phyloP scores from a whole-genome alignment of 371 early-diverging fungal species.

The Actinomortierella ambigua region DNA sequence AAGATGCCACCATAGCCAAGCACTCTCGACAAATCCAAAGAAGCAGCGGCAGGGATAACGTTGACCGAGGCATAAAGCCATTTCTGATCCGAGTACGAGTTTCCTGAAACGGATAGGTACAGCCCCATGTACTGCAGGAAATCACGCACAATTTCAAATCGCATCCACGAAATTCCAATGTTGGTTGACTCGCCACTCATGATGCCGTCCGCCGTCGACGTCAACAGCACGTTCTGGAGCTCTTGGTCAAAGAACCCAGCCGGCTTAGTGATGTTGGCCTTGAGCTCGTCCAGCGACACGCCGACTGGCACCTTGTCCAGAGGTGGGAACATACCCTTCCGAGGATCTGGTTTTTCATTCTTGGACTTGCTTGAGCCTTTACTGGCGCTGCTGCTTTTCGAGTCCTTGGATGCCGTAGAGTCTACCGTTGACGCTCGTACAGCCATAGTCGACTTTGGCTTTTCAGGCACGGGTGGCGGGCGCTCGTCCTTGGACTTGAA shows the following conservation, averaged over 20 bases:
- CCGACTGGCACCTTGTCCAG: constrained; percentile 36
- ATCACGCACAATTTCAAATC: constrained; percentile 57
- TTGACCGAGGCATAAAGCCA: constrained; percentile 52
- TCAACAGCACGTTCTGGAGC: constrained; percentile 39
- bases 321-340: constrained; percentile 45
- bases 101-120: constrained; percentile 37
- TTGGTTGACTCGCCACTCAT: constrained; percentile 41
- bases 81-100: constrained; percentile 42
- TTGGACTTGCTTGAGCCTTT: constrained; percentile 13
- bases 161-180: constrained; percentile 38
- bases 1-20: constrained; percentile 56
- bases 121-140: constrained; percentile 55
- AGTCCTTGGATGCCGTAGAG: constrained; percentile 2
- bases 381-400: constrained; percentile 8
- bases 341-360: constrained; percentile 22
- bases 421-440: too few relatives aligned
- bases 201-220: constrained; percentile 40
- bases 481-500: too few relatives aligned
- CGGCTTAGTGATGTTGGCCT: constrained; percentile 37
- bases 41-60: constrained; percentile 52
- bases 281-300: constrained; percentile 41
- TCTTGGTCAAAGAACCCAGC: constrained; percentile 41
- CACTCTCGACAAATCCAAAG: constrained; percentile 53
- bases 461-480: too few relatives aligned
- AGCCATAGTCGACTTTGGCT: too few relatives aligned